phyloP scores from a whole-genome alignment of 2,329 filamentous ascomycete genomes.

The Sphaerulina vaccinii region DNA sequence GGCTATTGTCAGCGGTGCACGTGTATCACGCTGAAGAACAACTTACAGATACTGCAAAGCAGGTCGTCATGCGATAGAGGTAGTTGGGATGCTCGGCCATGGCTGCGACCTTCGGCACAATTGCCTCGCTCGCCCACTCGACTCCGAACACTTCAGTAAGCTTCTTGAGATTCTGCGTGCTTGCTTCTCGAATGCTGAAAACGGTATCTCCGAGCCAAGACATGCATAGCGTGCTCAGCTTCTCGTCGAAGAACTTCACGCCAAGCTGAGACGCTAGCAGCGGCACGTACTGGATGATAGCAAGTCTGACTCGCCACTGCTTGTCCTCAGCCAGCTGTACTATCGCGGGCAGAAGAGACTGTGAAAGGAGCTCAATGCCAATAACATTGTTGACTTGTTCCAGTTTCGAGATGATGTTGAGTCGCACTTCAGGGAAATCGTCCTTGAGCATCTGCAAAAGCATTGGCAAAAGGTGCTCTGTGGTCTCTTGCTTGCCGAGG shows the following conservation, averaged over 20 bases:
- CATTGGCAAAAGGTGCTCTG: conserved; percentile 95
- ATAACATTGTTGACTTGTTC: conserved; percentile 99
- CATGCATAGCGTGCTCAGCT: conserved; percentile 94
- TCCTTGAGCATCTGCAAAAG: conserved; percentile 99
- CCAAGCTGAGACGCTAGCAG: conserved; percentile 92
- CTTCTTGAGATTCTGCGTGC: conserved; percentile 96
- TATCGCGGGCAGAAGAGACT: conserved; percentile 94
- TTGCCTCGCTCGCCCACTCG: conserved; percentile 93
- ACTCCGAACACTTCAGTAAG: conserved; percentile 97
- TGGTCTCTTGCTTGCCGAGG: conserved; percentile 97
- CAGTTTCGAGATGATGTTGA: conserved; percentile 99
- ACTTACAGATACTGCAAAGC: conserved; percentile 95
- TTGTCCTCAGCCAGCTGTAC: conserved; percentile 98
- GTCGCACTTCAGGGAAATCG: conserved; percentile 93
- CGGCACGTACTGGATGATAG: conserved; percentile 99
- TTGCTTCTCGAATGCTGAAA: conserved; percentile 96
- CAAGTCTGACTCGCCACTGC: conserved; percentile 95
- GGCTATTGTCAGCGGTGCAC: conserved; percentile 14
- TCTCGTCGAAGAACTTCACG: conserved; percentile 97
- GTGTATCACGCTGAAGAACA: background rate
- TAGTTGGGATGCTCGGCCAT: conserved; percentile 99
- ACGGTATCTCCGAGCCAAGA: conserved; percentile 97
- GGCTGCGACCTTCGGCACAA: conserved; percentile 96
- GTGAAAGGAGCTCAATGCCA: conserved; percentile 92
- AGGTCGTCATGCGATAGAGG: conserved; percentile 99